Evolutionary conservation across 2,329 filamentous ascomycete species (phyloP).

Genomic region (Beauveria australis): DNA sequence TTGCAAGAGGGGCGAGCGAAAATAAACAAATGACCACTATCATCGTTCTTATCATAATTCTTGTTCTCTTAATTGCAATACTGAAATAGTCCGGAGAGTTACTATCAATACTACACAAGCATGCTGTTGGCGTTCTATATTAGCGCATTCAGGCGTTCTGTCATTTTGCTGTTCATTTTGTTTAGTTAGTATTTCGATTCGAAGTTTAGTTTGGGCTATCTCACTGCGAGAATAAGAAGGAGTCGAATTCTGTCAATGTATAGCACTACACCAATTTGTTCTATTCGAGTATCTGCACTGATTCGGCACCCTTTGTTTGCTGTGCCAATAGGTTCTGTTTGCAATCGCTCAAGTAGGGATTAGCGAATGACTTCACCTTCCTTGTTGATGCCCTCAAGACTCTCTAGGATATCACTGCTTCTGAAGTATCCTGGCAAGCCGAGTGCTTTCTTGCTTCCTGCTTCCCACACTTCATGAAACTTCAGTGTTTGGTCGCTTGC

Average conservation of each 20-base stretch:
- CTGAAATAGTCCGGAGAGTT: conserved; percentile 50
- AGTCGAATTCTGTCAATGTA: conserved; percentile 1
- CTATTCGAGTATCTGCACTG: background rate
- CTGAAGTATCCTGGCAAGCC: conserved; percentile 57
- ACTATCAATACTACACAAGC: background rate
- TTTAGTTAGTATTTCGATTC: background rate
- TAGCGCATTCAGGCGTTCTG: background rate
- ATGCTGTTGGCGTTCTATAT: background rate
- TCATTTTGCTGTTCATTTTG: background rate
- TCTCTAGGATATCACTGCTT: conserved; percentile 79
- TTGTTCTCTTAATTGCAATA: conserved; percentile 75
- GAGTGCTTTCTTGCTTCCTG: conserved; percentile 45
- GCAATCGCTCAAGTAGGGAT: conserved; percentile 17
- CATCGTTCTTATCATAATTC: conserved; percentile 70
- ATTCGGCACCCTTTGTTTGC: background rate
- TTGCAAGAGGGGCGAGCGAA: conserved; percentile 68
- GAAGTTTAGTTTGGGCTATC: background rate
- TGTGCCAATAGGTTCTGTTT: background rate
- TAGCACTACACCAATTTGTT: background rate
- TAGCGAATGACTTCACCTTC: conserved; percentile 64
- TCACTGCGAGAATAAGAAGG: background rate
- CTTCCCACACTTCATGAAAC: conserved; percentile 92
- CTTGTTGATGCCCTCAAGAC: conserved; percentile 69
- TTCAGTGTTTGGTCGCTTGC: conserved; percentile 88
- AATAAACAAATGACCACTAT: conserved; percentile 83